Conservation (phyloP, 495 filamentous ascomycete species). For the Neurospora sp. region DNA sequence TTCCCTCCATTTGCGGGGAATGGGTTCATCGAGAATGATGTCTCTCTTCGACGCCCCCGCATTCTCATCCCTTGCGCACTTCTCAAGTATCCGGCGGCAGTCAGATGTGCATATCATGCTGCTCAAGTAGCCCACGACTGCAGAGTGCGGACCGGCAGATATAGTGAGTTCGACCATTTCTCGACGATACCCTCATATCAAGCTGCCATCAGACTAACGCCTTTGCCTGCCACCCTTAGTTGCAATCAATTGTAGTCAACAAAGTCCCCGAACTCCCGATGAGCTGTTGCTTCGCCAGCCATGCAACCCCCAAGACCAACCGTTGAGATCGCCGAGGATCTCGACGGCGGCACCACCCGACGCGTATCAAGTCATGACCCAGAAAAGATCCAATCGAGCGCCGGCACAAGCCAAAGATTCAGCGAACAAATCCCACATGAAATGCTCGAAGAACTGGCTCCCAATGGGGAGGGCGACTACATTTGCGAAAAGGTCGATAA, state of each 20-base stretch:
- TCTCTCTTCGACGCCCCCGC: not conserved
- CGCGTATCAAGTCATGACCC: slow-evolving; percentile 12
- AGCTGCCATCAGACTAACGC: not conserved
- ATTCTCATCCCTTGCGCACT: not conserved
- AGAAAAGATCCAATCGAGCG: slow-evolving; percentile 17
- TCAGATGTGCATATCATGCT: not conserved
- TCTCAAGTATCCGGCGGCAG: not conserved
- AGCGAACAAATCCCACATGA: slow-evolving; percentile 25
- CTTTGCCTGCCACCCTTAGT: not conserved
- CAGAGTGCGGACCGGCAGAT: not conserved
- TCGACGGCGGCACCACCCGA: slow-evolving; percentile 4
- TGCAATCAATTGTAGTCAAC: not conserved
- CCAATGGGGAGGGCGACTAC: slow-evolving; percentile 28
- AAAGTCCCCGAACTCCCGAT: not conserved
- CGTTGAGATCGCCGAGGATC: slow-evolving; percentile 5
- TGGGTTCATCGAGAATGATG: not conserved
- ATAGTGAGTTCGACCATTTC: not conserved
- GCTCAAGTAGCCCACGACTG: not conserved
- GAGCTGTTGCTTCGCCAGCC: not conserved
- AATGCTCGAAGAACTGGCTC: slow-evolving; percentile 26
- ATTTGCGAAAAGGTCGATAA: slow-evolving; percentile 28
- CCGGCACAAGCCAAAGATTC: slow-evolving; percentile 4
- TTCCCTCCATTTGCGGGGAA: not conserved
- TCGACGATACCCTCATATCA: not conserved
- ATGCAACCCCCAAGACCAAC: not conserved